Percentiles rank a stretch among this genome's conserved stretches.
Evolutionary conservation across 768 basidiomycete genomes (phyloP).

Genomic region (Pisolithus marmoratus): DNA sequence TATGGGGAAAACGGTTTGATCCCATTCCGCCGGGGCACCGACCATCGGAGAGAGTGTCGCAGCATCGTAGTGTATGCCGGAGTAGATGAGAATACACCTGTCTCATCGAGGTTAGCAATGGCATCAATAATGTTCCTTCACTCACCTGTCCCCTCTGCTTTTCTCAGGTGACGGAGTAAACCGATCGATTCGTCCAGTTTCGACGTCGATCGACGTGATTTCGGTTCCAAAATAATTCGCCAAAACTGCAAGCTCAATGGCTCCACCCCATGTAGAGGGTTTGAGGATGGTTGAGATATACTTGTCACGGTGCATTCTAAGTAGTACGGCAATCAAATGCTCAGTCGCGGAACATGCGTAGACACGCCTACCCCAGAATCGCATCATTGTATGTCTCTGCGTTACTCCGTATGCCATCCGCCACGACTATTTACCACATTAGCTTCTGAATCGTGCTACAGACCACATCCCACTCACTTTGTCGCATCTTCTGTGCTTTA

Average conservation of each 20-base stretch:
- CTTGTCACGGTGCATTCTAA: slow-evolving; percentile 49
- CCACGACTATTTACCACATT: slow-evolving; percentile 55
- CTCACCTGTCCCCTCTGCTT: slow-evolving; percentile 29
- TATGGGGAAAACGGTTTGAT: slow-evolving; percentile 77
- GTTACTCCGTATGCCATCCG: slow-evolving; percentile 70
- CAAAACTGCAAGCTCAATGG: slow-evolving; percentile 87
- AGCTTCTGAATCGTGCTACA: background rate
- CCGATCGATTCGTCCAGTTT: slow-evolving; percentile 83
- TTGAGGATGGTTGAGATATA: slow-evolving; percentile 82
- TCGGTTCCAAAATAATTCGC: slow-evolving; percentile 78
- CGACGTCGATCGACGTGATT: slow-evolving; percentile 87
- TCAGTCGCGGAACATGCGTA: background rate
- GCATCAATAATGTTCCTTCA: background rate
- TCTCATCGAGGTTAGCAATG: slow-evolving; percentile 6
- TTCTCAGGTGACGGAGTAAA: slow-evolving; percentile 55
- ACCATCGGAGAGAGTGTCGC: slow-evolving; percentile 73
- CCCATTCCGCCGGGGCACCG: slow-evolving; percentile 80
- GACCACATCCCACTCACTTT: slow-evolving; percentile 44
- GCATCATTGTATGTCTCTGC: slow-evolving; percentile 74
- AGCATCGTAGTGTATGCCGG: slow-evolving; percentile 96
- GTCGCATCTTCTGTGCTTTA: slow-evolving; percentile 65
- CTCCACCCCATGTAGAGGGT: slow-evolving; percentile 88
- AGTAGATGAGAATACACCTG: slow-evolving; percentile 81
- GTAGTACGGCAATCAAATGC: background rate
- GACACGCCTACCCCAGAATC: slow-evolving; percentile 65